A percentile compares a stretch with the other conserved stretches of the same genome.
Conservation (phyloP, 202 grass and related monocot genomes). For the Zizania palustris region DNA sequence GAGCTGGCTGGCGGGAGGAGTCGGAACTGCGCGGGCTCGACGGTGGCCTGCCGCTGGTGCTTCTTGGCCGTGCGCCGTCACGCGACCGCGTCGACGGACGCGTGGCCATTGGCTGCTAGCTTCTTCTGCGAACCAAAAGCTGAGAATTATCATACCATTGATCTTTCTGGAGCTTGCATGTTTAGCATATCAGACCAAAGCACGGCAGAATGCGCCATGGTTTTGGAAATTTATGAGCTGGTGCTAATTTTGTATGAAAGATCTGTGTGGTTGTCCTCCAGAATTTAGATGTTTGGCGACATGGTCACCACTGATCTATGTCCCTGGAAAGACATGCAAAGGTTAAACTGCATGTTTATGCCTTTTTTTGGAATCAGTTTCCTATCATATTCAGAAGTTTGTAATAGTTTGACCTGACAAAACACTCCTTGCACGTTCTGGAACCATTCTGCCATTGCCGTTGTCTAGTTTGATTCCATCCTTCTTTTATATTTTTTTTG, state of each 20-base stretch:
- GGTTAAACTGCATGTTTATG: conserved; percentile 5
- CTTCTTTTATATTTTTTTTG: background rate
- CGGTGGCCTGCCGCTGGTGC: conserved; percentile 18
- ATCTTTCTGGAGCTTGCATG: background rate
- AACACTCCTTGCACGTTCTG: conserved; percentile 36
- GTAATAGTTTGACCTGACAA: background rate
- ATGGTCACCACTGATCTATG: conserved; percentile 28
- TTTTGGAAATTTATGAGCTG: background rate
- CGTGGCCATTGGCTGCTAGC: conserved; percentile 48
- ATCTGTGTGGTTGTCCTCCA: conserved; percentile 36
- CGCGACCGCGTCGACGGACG: conserved; percentile 43
- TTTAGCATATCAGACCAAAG: background rate
- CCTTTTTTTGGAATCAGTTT: background rate
- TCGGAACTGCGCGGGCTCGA: conserved; percentile 45
- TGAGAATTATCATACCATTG: background rate
- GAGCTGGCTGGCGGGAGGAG: conserved; percentile 13
- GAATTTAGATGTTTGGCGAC: conserved; percentile 15
- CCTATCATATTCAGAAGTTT: background rate
- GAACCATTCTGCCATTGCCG: background rate
- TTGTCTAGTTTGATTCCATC: background rate
- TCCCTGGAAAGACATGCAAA: conserved; percentile 8
- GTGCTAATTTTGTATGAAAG: background rate
- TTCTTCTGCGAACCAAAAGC: conserved; percentile 25
- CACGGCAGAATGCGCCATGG: background rate
- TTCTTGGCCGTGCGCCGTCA: conserved; percentile 45